Conservation (phyloP, 306 rosid genomes). For the Aeschynomene evenia region DNA sequence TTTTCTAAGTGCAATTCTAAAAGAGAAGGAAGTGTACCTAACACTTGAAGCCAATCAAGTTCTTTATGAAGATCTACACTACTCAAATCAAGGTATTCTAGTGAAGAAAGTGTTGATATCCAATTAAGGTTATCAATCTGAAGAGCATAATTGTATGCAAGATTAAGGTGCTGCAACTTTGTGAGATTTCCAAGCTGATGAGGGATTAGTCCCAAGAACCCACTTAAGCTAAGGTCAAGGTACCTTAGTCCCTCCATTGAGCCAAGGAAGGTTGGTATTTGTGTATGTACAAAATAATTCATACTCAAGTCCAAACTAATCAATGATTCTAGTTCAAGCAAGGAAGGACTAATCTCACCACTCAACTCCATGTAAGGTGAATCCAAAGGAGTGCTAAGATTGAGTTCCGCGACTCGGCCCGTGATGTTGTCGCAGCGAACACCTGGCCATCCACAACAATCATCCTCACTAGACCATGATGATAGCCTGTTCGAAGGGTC, state of each 20-base stretch:
- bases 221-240: slow-evolving; percentile 31
- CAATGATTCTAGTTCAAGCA: slow-evolving; percentile 33
- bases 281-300: slow-evolving; percentile 17
- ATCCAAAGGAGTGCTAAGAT: slow-evolving; percentile 16
- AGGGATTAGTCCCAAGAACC: slow-evolving; percentile 34
- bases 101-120: slow-evolving; percentile 25
- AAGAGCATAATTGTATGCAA: slow-evolving; percentile 3
- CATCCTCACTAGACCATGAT: slow-evolving; percentile 20
- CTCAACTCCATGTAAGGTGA: slow-evolving; percentile 17
- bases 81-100: slow-evolving; percentile 32
- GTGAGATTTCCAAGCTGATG: slow-evolving; percentile 39
- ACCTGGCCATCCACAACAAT: slow-evolving; percentile 32
- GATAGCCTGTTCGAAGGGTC: slow-evolving; percentile 27
- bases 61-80: slow-evolving; percentile 14
- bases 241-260: slow-evolving; percentile 27
- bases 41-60: slow-evolving; percentile 26
- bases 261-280: slow-evolving; percentile 38
- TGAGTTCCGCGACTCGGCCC: slow-evolving; percentile 18
- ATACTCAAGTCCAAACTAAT: slow-evolving; percentile 31
- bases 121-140: slow-evolving; percentile 27
- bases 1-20: slow-evolving; percentile 29
- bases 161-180: slow-evolving; percentile 30
- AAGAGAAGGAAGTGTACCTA: slow-evolving; percentile 25
- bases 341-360: slow-evolving; percentile 31
- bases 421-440: slow-evolving; percentile 22